Conservation (phyloP, 805 yeast genomes). For the Wickerhamomyces subpelliculosus region DNA sequence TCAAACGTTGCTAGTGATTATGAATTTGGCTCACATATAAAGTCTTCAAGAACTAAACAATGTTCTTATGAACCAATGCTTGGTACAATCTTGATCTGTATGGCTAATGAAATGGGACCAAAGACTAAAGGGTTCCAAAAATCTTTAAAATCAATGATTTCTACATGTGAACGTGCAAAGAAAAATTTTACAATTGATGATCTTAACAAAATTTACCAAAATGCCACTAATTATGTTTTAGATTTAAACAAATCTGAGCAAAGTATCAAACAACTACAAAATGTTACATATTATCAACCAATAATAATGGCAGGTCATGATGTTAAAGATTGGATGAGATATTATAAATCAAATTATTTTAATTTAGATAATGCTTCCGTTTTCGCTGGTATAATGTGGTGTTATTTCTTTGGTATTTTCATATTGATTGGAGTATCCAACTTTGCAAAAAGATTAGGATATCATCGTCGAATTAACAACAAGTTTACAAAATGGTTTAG, state of each 20-base stretch:
- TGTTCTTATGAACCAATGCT: background rate
- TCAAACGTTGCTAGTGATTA: background rate
- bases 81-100: slow-evolving; percentile 4
- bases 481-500: slow-evolving; percentile 13
- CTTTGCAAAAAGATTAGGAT: slow-evolving; percentile 20
- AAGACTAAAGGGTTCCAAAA: slow-evolving; percentile 9
- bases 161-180: slow-evolving; percentile 1
- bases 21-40: no score
- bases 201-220: slow-evolving; percentile 21
- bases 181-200: slow-evolving; percentile 11
- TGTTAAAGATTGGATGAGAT: background rate
- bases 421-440: slow-evolving; percentile 28
- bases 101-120: slow-evolving; percentile 1
- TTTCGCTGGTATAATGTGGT: slow-evolving; percentile 26
- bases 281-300: slow-evolving; percentile 12
- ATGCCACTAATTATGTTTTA: slow-evolving; percentile 22
- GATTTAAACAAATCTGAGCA: slow-evolving; percentile 2
- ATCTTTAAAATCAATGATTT: background rate
- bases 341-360: slow-evolving; percentile 5
- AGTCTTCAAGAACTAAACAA: no score
- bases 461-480: slow-evolving; percentile 8
- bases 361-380: slow-evolving; percentile 13
- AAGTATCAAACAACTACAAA: no score
- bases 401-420: slow-evolving; percentile 34
- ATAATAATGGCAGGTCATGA: slow-evolving; percentile 2